A percentile compares a stretch with the other conserved stretches of the same genome.
Conservation (phyloP, 2,329 filamentous ascomycete genomes). For the Tympanopsis confertula region DNA sequence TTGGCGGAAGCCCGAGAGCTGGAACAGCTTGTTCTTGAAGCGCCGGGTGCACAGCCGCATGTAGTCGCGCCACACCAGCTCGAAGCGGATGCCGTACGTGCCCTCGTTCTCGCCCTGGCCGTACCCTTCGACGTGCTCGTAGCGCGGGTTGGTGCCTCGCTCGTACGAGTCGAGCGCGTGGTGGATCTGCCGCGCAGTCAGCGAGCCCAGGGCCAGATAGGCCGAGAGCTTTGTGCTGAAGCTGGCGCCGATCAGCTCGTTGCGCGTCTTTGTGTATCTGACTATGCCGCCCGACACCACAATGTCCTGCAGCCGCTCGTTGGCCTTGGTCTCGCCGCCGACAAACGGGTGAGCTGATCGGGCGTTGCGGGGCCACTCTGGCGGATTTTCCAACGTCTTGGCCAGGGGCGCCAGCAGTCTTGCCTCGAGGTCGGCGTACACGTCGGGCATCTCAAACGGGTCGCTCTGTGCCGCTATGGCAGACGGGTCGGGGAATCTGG, state of each 20-base stretch:
- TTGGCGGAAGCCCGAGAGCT: constrained; percentile 48
- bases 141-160: constrained; percentile 37
- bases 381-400: constrained; percentile 34
- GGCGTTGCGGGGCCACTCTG: constrained; percentile 36
- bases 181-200: constrained; percentile 65
- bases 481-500: constrained; percentile 36
- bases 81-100: constrained; percentile 57
- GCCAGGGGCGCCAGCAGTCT: constrained; percentile 46
- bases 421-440: constrained; percentile 36
- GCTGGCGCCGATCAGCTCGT: constrained; percentile 58
- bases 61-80: constrained; percentile 71
- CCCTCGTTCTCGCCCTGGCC: constrained; percentile 63
- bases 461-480: constrained; percentile 42
- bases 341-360: constrained; percentile 52
- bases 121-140: constrained; percentile 38
- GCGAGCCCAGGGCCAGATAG: constrained; percentile 60
- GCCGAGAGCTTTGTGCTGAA: constrained; percentile 69
- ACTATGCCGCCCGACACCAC: constrained; percentile 48
- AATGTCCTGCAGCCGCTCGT: constrained; percentile 46
- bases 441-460: constrained; percentile 53
- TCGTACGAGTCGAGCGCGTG: constrained; percentile 57
- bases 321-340: constrained; percentile 54
- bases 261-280: constrained; percentile 59
- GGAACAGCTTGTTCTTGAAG: constrained; percentile 54
- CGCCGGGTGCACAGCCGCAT: constrained; percentile 68